Evolutionary conservation across 371 early-diverging fungal genomes (phyloP), one percentile per base, ranked within the genome.

Genomic region (Entomophthora muscae): DNA sequence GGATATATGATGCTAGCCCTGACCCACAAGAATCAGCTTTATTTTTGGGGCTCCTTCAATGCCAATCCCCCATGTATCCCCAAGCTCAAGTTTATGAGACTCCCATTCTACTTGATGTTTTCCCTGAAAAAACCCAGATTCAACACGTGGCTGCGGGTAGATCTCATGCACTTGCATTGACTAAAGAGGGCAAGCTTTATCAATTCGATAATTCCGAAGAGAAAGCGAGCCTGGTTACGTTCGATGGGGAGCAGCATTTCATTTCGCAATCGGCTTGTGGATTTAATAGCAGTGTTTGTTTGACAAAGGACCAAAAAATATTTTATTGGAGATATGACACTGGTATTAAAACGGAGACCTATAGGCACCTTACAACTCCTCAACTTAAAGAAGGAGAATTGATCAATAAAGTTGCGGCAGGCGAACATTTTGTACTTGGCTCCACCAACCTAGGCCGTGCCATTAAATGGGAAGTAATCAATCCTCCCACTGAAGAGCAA

Each of bases 1-100:
- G 62, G 62, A 12, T 62, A 10, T n/a, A 62, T 62, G 62, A 62
- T 62, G 62, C 30, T 62, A 10, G 62, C 62, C 3, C 53, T 62
- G 27, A 62, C 62, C 27, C 62, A 62, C 30, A 21, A n/a, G 10
- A 52, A 52, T 2, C 24, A 62, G 13, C 22, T 62, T 17, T 62
- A 62, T 27, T 62, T 62, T 33, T 62, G 62, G 62, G 62, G 62
- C 0, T 33, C 62, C 7, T 62, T 62, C 42, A 52, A 62, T 29
- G 26, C 26, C 21, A 42, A 42, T 10, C 42, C 17, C 27, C 5
- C 2, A 53, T 33, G 7, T 61, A 61, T 23, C 61, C 61, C 3
- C n/a, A 33, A 2, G 7, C 33, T n/a, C 26, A 30, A 28, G 24
- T 21, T 12, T 13, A 28, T 1, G 21, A 17, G 3, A 30, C 23